These are phyloP conservation scores for Cladosporium sp. DNA, from an alignment of 2,329 filamentous ascomycete genomes.

Conservation along the genomic window DNA sequence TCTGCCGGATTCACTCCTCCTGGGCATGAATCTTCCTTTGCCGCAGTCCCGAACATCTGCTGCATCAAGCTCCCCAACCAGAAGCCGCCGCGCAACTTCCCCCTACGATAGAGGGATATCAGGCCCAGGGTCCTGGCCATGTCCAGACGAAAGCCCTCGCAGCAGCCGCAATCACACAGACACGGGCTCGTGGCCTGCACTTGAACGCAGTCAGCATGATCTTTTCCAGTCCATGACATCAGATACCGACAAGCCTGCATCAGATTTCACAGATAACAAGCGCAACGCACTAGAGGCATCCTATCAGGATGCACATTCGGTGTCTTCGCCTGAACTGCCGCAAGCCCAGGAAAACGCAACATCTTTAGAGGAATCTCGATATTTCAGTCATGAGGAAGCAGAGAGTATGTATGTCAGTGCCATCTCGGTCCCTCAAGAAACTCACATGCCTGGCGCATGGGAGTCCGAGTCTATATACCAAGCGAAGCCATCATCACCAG, in stretches of 20 bases:
- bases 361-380: conserved; percentile 51
- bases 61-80: conserved; percentile 1
- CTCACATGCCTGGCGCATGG: conserved; percentile 41
- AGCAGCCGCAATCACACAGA: conserved; percentile 16
- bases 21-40: conserved; percentile 13
- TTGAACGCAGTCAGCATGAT: conserved; percentile 20
- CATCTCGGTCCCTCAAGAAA: conserved; percentile 37
- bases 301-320: background rate
- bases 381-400: conserved; percentile 76
- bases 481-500: background rate
- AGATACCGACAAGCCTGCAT: background rate
- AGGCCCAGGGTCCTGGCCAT: conserved; percentile 29
- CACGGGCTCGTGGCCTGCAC: conserved; percentile 25
- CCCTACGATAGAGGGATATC: conserved; percentile 21
- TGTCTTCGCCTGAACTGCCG: background rate
- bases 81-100: conserved; percentile 19
- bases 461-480: conserved; percentile 26
- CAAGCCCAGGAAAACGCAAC: background rate
- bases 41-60: conserved; percentile 3
- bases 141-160: conserved; percentile 19
- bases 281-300: conserved; percentile 15
- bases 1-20: conserved; percentile 25
- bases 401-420: conserved; percentile 84
- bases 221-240: conserved; percentile 18
- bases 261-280: conserved; percentile 22